Evolutionary conservation across 192 early-diverging fungal genomes (phyloP), one percentile per base, ranked within the genome.

Genomic region (Gaertneriomyces semiglobifer): DNA sequence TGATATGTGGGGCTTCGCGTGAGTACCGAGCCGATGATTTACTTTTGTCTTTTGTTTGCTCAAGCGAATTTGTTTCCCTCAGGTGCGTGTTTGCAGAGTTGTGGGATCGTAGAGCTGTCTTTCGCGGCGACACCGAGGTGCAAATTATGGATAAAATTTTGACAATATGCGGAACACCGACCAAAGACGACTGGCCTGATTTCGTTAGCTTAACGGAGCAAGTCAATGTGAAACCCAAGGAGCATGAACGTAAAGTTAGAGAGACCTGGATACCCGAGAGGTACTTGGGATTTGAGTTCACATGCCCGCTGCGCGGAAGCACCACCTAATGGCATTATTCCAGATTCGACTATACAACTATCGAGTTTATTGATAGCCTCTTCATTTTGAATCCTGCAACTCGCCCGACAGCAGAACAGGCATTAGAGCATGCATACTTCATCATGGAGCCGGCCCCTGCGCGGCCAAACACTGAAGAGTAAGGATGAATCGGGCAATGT

Each of bases 81-180:
- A 90, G 89, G 11, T 99, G 98, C 82, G 90, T 99, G 3, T 91
- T 98, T 79, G 98, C 89, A 20, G 98, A 99, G 77, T 92, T 99
- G 84, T 75, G 95, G 52, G 82, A 84, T 55, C 80, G 88, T 42
- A 77, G 84, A 60, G 92, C 97, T 5, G 86, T 99, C 42, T 83
- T 99, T 50, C 87, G 86, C 60, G 95, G 92, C 40, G 74, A 65
- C 53, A 86, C 90, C 4, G 97, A 99, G 55, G 58, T 91, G 18
- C 88, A 92, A 60, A 93, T 96, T 70, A 65, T 97, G 47, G 89
- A 91, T 44, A 81, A 84, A 53, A 91, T 97, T 44, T 93, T 93
- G 73, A 77, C 79, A n/a, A 62, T 96, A n/a, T 93, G 91, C 57
- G 97, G 97, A 6, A 90, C 94, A 7, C 95, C 95, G 5, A 91